Conservation (phyloP, 2,329 filamentous ascomycete genomes). For the Fusarium sp. region DNA sequence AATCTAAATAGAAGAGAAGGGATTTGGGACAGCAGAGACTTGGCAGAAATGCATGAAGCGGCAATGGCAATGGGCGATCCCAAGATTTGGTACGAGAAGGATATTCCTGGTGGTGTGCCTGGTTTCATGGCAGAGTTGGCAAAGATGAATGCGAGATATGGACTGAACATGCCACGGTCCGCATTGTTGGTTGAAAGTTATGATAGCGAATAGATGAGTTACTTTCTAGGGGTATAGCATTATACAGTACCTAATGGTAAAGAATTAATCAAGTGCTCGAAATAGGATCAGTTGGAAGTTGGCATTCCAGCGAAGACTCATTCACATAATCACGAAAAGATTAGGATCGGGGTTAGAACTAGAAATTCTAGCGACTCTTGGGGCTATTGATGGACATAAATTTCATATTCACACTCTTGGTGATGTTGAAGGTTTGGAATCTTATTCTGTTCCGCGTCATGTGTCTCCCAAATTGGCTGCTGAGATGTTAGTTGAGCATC, state of each 20-base stretch:
- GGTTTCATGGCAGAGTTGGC: conserved; percentile 17
- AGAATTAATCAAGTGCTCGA: not conserved
- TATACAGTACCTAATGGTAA: not conserved
- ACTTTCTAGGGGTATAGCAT: no score
- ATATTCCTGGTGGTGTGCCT: conserved; percentile 21
- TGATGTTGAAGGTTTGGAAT: not conserved
- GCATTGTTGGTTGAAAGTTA: not conserved
- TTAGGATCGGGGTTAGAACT: no score
- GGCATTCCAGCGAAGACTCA: no score
- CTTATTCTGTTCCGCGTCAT: not conserved
- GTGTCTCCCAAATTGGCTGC: conserved; percentile 48
- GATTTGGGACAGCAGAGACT: conserved; percentile 39
- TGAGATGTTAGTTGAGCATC: conserved; percentile 43
- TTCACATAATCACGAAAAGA: no score
- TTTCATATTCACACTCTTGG: not conserved
- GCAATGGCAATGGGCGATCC: conserved; percentile 12
- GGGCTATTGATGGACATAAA: not conserved
- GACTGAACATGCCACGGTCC: not conserved
- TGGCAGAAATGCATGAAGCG: conserved; percentile 33
- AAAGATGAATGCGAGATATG: not conserved
- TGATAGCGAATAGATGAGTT: not conserved
- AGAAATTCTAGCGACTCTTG: no score
- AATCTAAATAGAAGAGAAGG: conserved; percentile 35
- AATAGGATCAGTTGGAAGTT: no score
- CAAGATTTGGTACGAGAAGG: conserved; percentile 1